These are phyloP conservation scores for Suillus subalutaceus DNA, from an alignment of 768 basidiomycete genomes.

Conservation along the genomic window DNA sequence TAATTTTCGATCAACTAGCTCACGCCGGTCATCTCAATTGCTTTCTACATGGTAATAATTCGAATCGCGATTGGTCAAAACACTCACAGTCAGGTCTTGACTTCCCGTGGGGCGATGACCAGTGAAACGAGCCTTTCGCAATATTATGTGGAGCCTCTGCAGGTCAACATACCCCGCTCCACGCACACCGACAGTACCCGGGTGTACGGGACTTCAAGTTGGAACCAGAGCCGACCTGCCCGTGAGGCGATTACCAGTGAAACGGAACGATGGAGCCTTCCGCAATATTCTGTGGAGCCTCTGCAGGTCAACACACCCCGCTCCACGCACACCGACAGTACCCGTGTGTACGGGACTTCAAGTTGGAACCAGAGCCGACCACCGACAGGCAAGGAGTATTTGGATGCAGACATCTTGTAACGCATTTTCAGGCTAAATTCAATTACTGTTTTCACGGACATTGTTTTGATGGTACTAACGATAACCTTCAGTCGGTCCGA, in stretches of 20 bases:
- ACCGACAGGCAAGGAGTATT: not conserved
- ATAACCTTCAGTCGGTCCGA: not conserved
- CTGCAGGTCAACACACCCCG: slow-evolving; percentile 10
- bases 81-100: not conserved
- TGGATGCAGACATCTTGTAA: not conserved
- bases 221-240: not conserved
- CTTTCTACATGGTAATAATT: not conserved
- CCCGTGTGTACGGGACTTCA: not conserved
- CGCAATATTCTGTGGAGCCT: slow-evolving; percentile 8
- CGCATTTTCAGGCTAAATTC: not conserved
- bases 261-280: not conserved
- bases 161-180: slow-evolving; percentile 8
- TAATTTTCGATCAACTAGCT: not conserved
- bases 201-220: not conserved
- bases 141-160: slow-evolving; percentile 8
- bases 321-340: not conserved
- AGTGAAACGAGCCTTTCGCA: not conserved
- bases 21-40: not conserved
- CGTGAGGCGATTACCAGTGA: too few relatives aligned
- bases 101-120: not conserved
- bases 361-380: not conserved
- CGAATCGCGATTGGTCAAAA: slow-evolving; percentile 9
- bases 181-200: not conserved
- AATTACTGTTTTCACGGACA: not conserved
- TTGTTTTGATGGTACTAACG: not conserved